Conservation (phyloP, 1,284 basidiomycete genomes). For the Pisolithus thermaeus region DNA sequence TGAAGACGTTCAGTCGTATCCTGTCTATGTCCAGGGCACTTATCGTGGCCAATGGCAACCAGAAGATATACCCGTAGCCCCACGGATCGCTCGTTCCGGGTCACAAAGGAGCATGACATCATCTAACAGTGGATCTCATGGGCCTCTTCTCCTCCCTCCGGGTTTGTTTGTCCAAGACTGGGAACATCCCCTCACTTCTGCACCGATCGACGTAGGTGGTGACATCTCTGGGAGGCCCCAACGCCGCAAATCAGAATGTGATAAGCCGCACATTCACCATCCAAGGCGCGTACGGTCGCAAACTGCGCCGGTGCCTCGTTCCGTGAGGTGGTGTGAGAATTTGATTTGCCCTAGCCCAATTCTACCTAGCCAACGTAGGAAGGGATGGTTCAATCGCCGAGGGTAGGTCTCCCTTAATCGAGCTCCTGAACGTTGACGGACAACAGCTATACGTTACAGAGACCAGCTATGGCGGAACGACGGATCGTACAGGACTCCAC, state of each 20-base stretch:
- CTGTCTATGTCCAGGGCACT: conserved; percentile 12
- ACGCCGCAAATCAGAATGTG: conserved; percentile 44
- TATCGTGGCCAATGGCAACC: conserved; percentile 20
- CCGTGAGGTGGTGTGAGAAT: conserved; percentile 68
- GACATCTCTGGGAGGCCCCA: conserved; percentile 19
- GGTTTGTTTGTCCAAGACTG: conserved; percentile 17
- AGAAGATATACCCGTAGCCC: conserved; percentile 21
- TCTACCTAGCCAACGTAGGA: conserved; percentile 52
- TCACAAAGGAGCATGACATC: conserved; percentile 25
- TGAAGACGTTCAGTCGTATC: conserved; percentile 21
- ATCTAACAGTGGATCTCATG: conserved; percentile 23
- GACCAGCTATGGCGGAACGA: conserved; percentile 81
- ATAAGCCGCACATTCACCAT: conserved; percentile 30
- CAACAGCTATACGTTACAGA: conserved; percentile 29
- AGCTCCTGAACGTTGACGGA: conserved; percentile 1
- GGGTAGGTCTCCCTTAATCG: conserved; percentile 43
- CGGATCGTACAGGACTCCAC: conserved; percentile 56
- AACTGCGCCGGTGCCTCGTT: conserved; percentile 30
- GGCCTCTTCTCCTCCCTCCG: conserved; percentile 25
- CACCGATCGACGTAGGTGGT: conserved; percentile 23
- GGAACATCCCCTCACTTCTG: conserved; percentile 18
- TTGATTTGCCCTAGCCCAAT: conserved; percentile 70
- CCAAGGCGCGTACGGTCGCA: conserved; percentile 24
- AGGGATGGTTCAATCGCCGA: conserved; percentile 71
- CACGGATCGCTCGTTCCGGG: conserved; percentile 20